Evolutionary conservation across 345 rosid genomes (phyloP), one percentile per base, ranked within the genome.

Genomic region (Sonneratia alba): DNA sequence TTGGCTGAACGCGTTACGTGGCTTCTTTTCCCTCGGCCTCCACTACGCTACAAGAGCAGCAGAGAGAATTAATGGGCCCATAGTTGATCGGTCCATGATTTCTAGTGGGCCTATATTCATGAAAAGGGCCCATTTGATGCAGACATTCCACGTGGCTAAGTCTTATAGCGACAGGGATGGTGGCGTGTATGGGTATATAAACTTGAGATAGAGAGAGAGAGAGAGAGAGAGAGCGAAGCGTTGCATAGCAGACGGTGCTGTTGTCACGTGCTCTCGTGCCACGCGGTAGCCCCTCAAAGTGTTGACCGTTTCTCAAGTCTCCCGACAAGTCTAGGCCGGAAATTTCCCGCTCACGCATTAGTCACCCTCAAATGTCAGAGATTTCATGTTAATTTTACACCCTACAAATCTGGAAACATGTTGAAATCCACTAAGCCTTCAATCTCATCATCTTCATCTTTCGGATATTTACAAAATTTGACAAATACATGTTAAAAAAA

Each of bases 91-190:
- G 66, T 62, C 66, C 38, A 32, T 62, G 66, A 34, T 34, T 62
- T 62, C 32, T 10, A 34, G 37, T 62, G 18, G 38, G 37, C 59
- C 59, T 53, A 53, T 9, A 4, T 18, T 53, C 19, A 3, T 4
- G 4, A 3, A 53, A 53, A 6, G 34, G 63, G 63, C 38, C 66
- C 37, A 27, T 62, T 62, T 27, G 66, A 62, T 40, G n/a, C 24
- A 64, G 51, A 72, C 70, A 65, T 65, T 14, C 34, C 75, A 64
- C 69, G 11, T 48, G 75, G 48, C 37, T 27, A 62, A 24, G 47
- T 43, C 14, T 22, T 45, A 48, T 7, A 24, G 16, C 13, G 24
- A 65, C 70, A 47, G 56, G 4, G 21, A 49, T 49, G 59, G 63
- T 48, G 48, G 48, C 70, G 64, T 64, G 75, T 72, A 48, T 6